phyloP scores from a whole-genome alignment of 2,329 filamentous ascomycete genomes.

The Ceratocystis ficicola region DNA sequence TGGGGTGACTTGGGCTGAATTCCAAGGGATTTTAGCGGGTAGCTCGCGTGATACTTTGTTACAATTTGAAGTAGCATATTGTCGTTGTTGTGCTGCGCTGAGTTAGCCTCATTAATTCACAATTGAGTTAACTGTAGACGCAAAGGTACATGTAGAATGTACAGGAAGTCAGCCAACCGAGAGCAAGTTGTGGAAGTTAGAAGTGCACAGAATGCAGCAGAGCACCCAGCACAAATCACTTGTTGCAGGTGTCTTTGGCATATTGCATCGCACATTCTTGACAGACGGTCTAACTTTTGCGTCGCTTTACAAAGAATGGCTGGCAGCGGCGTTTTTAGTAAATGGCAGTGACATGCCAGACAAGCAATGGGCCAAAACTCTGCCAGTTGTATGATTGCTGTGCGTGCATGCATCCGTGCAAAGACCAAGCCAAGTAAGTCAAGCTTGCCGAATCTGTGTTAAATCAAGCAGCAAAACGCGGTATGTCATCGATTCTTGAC shows the following conservation, averaged over 20 bases:
- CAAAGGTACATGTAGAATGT: neutral
- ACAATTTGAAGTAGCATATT: neutral
- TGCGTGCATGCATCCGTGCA: neutral
- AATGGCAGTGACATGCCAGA: conserved; percentile 4
- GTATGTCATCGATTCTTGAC: conserved; percentile 12
- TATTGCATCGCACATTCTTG: neutral
- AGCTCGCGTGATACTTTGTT: neutral
- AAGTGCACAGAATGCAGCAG: neutral
- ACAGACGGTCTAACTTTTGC: neutral
- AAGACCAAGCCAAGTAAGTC: neutral
- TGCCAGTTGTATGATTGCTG: neutral
- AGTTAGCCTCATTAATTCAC: neutral
- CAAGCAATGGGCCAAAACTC: neutral
- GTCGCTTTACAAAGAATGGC: conserved; percentile 1
- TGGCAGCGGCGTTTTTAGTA: neutral
- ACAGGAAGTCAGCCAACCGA: neutral
- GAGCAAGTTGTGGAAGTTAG: too few species aligned
- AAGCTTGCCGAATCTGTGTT: neutral
- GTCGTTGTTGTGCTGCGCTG: neutral
- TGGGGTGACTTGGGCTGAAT: conserved; percentile 2
- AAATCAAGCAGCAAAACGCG: neutral
- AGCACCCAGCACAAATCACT: neutral
- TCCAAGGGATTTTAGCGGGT: neutral
- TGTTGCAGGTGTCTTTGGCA: neutral
- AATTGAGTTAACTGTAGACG: too few species aligned